Conservation (phyloP, 192 early-diverging fungal genomes). For the Polychytrium aggregatum region DNA sequence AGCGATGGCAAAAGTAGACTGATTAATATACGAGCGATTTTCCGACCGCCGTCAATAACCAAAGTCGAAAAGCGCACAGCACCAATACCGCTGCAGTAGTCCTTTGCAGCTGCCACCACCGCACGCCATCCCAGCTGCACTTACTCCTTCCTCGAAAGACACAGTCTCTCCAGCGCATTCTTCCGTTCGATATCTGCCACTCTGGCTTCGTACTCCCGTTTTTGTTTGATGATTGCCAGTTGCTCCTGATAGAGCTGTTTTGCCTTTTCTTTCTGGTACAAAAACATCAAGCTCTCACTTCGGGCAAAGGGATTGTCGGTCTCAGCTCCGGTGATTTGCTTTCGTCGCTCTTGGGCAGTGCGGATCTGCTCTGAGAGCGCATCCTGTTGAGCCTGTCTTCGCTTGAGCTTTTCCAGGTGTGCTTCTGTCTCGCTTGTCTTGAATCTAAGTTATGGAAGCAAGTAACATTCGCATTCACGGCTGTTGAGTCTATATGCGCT, state of each 20-base stretch:
- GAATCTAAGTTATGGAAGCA: slow-evolving; percentile 16
- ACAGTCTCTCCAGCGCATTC: slow-evolving; percentile 16
- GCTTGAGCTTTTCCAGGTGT: slow-evolving; percentile 31
- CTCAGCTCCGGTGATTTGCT: slow-evolving; percentile 9
- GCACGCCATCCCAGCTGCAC: no score
- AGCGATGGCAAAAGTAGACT: not conserved
- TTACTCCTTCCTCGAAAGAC: slow-evolving; percentile 29
- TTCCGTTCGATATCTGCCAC: slow-evolving; percentile 28
- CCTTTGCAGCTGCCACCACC: no score
- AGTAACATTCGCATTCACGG: no score
- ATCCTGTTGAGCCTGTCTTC: slow-evolving; percentile 16
- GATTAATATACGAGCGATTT: no score
- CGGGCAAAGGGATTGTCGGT: slow-evolving; percentile 28
- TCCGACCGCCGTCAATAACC: no score
- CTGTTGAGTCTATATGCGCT: no score
- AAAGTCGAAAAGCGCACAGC: no score
- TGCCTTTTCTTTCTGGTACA: slow-evolving; percentile 40
- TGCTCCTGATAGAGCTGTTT: slow-evolving; percentile 39
- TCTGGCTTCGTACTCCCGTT: slow-evolving; percentile 19
- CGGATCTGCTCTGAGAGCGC: slow-evolving; percentile 28
- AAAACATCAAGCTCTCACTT: slow-evolving; percentile 31
- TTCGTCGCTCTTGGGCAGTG: not conserved
- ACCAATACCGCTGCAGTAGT: no score
- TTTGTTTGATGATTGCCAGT: slow-evolving; percentile 29
- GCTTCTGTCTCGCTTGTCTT: slow-evolving; percentile 24